Evolutionary conservation across 2,329 filamentous ascomycete species (phyloP).

Genomic region (Botrytis hyacinthi): DNA sequence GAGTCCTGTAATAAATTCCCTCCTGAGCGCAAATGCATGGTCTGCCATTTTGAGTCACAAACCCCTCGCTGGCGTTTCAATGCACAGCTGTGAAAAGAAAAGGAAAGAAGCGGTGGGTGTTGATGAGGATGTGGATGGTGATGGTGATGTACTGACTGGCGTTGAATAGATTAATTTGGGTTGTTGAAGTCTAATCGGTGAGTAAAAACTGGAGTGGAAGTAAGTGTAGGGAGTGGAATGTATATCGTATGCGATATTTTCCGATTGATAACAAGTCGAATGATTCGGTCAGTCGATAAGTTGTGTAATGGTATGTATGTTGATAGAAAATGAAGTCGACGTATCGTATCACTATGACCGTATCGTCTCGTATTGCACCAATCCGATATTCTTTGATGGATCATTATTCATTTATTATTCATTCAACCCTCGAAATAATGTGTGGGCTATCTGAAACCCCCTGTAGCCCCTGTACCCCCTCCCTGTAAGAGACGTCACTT

Average conservation of each 20-base stretch:
- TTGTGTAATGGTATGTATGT: neutral
- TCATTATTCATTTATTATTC: neutral
- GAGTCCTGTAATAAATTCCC: constrained; percentile 23
- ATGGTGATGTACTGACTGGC: neutral
- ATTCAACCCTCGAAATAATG: neutral
- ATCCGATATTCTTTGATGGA: neutral
- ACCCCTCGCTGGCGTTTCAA: neutral
- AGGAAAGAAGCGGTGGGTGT: constrained; percentile 15
- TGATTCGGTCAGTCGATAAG: neutral
- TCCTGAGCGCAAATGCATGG: constrained; percentile 23
- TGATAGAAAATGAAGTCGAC: neutral
- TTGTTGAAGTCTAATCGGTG: neutral
- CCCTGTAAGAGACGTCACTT: constrained; percentile 8
- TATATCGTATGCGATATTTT: neutral
- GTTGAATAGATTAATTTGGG: neutral
- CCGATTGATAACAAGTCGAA: neutral
- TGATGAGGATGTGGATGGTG: neutral
- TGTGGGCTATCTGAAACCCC: neutral
- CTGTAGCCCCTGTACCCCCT: neutral
- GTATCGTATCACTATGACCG: neutral
- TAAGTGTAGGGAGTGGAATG: neutral
- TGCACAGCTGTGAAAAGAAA: neutral
- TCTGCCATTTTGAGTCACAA: constrained; percentile 27
- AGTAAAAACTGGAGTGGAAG: neutral
- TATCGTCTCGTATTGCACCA: neutral